Percentiles rank a stretch among this genome's conserved stretches.
Evolutionary conservation across 257 asterid species (phyloP).

Genomic region (Fraxinus quadrangulata): DNA sequence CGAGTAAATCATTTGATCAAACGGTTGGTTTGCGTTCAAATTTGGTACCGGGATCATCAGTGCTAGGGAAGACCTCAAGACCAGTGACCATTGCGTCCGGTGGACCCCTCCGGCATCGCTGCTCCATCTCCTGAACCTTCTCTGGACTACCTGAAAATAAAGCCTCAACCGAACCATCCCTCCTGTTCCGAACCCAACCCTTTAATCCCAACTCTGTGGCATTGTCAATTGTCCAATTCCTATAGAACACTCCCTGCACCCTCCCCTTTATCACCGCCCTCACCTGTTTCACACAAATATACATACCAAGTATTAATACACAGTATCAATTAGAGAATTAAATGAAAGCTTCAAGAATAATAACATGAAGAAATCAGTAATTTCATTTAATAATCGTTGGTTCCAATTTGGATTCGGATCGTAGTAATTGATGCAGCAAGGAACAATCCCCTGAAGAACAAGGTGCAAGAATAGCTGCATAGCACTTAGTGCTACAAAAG

Average conservation of each 20-base stretch:
- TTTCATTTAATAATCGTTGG: too few relatives aligned
- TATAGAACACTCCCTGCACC: slow-evolving; percentile 92
- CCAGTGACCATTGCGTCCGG: slow-evolving; percentile 79
- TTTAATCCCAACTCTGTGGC: slow-evolving; percentile 73
- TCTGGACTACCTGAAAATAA: slow-evolving; percentile 71
- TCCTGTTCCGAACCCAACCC: slow-evolving; percentile 94
- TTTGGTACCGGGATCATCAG: slow-evolving; percentile 71
- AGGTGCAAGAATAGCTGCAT: too few relatives aligned
- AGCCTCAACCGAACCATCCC: slow-evolving; percentile 91
- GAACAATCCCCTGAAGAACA: too few relatives aligned
- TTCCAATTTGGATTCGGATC: not conserved
- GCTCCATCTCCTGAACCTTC: slow-evolving; percentile 86
- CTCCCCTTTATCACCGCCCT: slow-evolving; percentile 78
- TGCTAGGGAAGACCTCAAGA: slow-evolving; percentile 53
- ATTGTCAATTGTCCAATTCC: slow-evolving; percentile 83
- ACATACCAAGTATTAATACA: not conserved
- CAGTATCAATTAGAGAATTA: not conserved
- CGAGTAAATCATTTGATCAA: slow-evolving; percentile 34
- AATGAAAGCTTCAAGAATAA: not conserved
- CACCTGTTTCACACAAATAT: slow-evolving; percentile 44
- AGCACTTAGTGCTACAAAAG: not conserved
- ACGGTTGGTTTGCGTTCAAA: slow-evolving; percentile 75
- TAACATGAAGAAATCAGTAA: not conserved
- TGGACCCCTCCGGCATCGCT: slow-evolving; percentile 94
- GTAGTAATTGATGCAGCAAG: too few relatives aligned